These are phyloP conservation scores for Gracilaria vermiculophylla DNA, from an alignment of 23 red algal genomes.

Conservation along the genomic window DNA sequence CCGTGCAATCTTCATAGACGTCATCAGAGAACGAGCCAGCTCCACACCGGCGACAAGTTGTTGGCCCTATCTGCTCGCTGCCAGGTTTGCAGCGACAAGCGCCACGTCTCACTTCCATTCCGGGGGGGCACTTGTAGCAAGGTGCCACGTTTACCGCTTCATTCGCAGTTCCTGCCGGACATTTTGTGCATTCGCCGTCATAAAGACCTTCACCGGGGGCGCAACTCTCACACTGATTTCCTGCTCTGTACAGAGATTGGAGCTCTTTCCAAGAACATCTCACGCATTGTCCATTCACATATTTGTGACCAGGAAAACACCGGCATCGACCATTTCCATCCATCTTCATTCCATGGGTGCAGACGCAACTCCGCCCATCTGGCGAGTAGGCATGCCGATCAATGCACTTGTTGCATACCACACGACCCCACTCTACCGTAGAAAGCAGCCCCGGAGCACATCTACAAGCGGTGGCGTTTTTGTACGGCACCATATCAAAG, in stretches of 20 bases:
- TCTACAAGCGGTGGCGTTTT: constrained; percentile 1
- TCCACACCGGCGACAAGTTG: neutral
- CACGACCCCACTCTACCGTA: neutral
- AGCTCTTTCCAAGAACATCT: neutral
- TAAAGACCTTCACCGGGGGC: neutral
- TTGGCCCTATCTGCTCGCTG: neutral
- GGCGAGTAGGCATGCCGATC: neutral
- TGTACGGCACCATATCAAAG: neutral
- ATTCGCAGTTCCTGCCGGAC: constrained; percentile 4
- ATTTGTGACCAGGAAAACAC: constrained; percentile 23
- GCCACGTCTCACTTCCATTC: constrained; percentile 12
- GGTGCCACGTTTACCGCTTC: constrained; percentile 23
- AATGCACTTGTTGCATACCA: neutral
- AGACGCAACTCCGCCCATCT: neutral
- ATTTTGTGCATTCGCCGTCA: neutral
- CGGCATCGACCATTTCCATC: neutral
- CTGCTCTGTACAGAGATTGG: neutral
- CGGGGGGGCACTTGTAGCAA: neutral
- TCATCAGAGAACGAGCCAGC: neutral
- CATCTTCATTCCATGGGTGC: neutral
- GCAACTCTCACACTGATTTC: neutral
- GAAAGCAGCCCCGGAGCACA: constrained; percentile 1
- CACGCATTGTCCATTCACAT: neutral
- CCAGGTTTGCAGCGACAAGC: constrained; percentile 17
- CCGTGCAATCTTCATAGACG: constrained; percentile 10